Base-by-base conservation (phyloP, 2,329 filamentous ascomycete genomes). In the Colletotrichum sp. region DNA sequence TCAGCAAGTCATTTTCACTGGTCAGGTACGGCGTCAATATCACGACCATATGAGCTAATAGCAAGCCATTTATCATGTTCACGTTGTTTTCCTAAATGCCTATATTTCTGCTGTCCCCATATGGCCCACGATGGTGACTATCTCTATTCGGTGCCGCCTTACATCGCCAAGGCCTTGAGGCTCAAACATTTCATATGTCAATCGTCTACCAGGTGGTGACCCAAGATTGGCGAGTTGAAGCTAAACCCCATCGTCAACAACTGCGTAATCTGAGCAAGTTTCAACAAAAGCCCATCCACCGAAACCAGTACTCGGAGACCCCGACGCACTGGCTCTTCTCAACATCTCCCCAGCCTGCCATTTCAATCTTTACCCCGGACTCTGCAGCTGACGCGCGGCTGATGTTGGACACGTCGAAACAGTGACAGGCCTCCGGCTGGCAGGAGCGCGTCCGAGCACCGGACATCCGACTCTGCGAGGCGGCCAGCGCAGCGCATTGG, bases 401-500 rank as follows among this genome's bases (percentile, higher is more conserved):
- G 62, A 58, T 33, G 38, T 57, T 43, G 15, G 18, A 16, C 16
- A 21, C 27, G 15, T 11, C 61, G 33, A 63, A 66, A 73, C 62
- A 9, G 43, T 38, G 38, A 66, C 43, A 71, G 43, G 34, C 38
- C 62, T 43, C 31, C 31, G 7, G 24, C n/a, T 57, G 34, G 55
- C 62, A 31, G 55, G n/a, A 66, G 55, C 55, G 43, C 31, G 71
- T 51, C 68, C 61, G 34, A 71, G 68, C 71, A 71, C 47, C 68
- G 34, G 62, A 59, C 62, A 63, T 63, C 47, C 62, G 54, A 38
- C n/a, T 29, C 27, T 43, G 16, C 51, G 16, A 67, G 31, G 24
- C 16, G 31, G 31, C 15, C 31, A 61, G 31, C 33, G 31, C 27
- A 33, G 31, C 33, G 31, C 27, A 33, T 36, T 36, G 4, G n/a